Evolutionary conservation across 331 rosid species (phyloP).

Genomic region (Acacia concinna): DNA sequence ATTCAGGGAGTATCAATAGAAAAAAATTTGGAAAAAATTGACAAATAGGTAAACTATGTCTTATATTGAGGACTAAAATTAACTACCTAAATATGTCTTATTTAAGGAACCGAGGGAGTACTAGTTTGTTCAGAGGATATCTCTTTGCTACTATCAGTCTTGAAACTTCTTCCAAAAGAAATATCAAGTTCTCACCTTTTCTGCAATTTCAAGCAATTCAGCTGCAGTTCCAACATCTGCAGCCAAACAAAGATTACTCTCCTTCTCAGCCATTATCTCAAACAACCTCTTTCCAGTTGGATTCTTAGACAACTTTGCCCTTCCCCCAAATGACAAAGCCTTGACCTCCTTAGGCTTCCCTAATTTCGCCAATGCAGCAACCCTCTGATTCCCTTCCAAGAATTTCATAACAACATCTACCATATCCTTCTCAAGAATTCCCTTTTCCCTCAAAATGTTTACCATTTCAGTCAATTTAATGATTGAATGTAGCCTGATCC

Average conservation of each 20-base stretch:
- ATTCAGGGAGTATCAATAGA: too few species aligned
- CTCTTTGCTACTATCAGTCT: background rate
- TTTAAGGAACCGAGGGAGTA: too few species aligned
- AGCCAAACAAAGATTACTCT: conserved; percentile 77
- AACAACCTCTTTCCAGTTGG: conserved; percentile 74
- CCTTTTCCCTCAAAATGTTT: conserved; percentile 63
- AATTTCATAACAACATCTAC: conserved; percentile 52
- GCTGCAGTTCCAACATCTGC: conserved; percentile 79
- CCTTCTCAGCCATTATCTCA: conserved; percentile 71
- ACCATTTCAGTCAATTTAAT: conserved; percentile 71
- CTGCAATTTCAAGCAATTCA: conserved; percentile 75
- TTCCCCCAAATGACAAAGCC: conserved; percentile 55
- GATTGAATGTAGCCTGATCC: conserved; percentile 63
- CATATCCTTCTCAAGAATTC: conserved; percentile 65
- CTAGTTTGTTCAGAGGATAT: background rate
- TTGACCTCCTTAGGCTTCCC: conserved; percentile 44
- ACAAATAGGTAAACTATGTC: too few species aligned
- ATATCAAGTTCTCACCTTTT: conserved; percentile 49
- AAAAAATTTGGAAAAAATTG: too few species aligned
- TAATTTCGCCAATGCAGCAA: conserved; percentile 45
- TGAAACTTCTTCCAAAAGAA: background rate
- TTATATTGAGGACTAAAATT: too few species aligned
- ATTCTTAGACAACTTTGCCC: conserved; percentile 69
- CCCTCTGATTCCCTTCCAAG: conserved; percentile 71
- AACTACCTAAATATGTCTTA: too few species aligned